Base-by-base conservation (phyloP, 768 basidiomycete genomes). In the Panaeolus cyanescens region DNA sequence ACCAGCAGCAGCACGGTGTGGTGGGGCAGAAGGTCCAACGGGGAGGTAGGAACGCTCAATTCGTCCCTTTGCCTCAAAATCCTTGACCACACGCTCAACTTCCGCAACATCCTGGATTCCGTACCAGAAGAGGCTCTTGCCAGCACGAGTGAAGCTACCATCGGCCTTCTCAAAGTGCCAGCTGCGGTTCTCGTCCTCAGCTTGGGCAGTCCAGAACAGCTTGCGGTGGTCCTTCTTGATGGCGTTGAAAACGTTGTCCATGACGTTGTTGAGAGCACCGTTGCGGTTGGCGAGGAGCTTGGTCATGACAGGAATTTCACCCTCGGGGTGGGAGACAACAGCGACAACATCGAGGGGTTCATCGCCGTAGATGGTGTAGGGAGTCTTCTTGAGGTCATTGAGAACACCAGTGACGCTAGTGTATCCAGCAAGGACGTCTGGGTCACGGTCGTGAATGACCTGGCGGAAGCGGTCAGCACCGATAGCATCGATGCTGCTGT, bases 91-190 rank as follows among this genome's bases (percentile, higher is more conserved):
- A 68, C 76, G 82, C 83, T 99, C 95, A 30, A 99, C 93, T 75
- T 99, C 96, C 58, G 85, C 85, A 28, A 96, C 87, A 68, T 96
- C 93, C 64, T 90, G 89, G 28, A 99, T 83, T 42, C 97, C 97
- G 71, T 96, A 99, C 96, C 97, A 99, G 85, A 97, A 99, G 70
- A 99, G 76, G 70, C 89, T 95, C 76, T 88, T 88, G 19, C 96
- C 96, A 17, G 93, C 93, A 36, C 97, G 84, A 17, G 95, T 96
- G 80, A 99, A 99, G 75, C 92, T 94, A 0, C 97, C 97, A 67
- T 99, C 96, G 0, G 97, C 95, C 59, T 95, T 88, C 80, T 99
- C 96, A 69, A 98, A 99, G 78, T 99, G 96, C 97, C 97, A 99
- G 3, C 90, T 85, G 37, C 96, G 88, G 76, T 97, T 96, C 78